A percentile compares a stretch with the other conserved stretches of the same genome.
Conservation (phyloP, 2,329 filamentous ascomycete species). For the Dothistroma pini region DNA sequence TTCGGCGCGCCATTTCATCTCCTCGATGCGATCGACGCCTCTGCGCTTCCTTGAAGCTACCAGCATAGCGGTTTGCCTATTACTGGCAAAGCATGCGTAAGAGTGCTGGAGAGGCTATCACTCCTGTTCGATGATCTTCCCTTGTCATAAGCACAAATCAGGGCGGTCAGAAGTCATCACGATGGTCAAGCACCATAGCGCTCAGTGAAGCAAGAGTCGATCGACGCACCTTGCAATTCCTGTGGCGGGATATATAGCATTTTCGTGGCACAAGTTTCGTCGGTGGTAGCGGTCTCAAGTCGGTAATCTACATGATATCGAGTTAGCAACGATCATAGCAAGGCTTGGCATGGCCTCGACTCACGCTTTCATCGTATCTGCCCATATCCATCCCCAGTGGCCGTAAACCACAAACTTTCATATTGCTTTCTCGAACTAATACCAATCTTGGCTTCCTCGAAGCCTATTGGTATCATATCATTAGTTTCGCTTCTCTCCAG, state of each 20-base stretch:
- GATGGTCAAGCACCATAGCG: background rate
- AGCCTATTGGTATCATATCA: background rate
- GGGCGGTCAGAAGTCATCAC: background rate
- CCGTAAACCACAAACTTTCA: slow-evolving; percentile 15
- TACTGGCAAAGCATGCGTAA: too few relatives aligned
- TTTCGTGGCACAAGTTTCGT: background rate
- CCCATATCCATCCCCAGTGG: slow-evolving; percentile 36
- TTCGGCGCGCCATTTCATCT: background rate
- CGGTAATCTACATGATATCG: background rate
- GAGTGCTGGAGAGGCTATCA: too few relatives aligned
- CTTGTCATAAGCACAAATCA: background rate
- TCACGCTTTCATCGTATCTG: slow-evolving; percentile 28
- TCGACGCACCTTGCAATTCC: background rate
- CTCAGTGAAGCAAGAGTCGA: background rate
- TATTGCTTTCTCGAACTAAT: background rate
- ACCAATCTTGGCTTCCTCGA: background rate
- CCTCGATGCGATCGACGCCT: too few relatives aligned
- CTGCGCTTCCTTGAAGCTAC: too few relatives aligned
- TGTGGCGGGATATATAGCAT: background rate
- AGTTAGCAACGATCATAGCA: background rate
- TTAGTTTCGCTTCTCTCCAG: background rate
- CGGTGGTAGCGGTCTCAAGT: background rate
- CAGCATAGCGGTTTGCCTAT: too few relatives aligned
- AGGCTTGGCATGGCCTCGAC: slow-evolving; percentile 7
- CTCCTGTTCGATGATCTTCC: background rate